Conservation (phyloP, 352 stramenopile species). For the Phytophthora gonapodyides region DNA sequence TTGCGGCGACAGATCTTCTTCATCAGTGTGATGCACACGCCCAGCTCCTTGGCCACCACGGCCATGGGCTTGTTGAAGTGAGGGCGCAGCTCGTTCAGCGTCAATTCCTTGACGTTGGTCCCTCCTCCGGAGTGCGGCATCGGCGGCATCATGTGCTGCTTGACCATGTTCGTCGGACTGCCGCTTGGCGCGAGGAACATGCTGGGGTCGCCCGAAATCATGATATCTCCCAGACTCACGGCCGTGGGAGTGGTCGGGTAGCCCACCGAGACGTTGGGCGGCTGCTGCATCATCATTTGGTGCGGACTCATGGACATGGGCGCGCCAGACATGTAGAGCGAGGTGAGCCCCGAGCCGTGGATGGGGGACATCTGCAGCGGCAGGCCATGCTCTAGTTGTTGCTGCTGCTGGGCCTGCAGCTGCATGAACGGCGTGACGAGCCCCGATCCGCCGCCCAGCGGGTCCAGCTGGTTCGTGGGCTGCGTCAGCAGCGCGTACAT, state of each 20-base stretch:
- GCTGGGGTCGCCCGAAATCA: constrained; percentile 48
- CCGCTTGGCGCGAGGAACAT: constrained; percentile 43
- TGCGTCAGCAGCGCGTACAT: constrained; percentile 57
- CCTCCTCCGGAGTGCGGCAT: constrained; percentile 41
- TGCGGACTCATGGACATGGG: constrained; percentile 38
- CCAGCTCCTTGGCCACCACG: constrained; percentile 79
- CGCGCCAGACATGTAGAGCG: constrained; percentile 41
- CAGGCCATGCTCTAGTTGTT: constrained; percentile 30
- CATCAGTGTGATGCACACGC: constrained; percentile 87
- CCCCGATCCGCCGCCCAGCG: constrained; percentile 31
- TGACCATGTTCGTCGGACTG: constrained; percentile 46
- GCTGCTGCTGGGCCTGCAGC: constrained; percentile 37
- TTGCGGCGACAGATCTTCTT: constrained; percentile 89
- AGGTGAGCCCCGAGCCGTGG: constrained; percentile 29
- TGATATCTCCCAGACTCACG: constrained; percentile 48
- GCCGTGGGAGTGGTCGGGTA: constrained; percentile 34
- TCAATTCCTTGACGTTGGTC: constrained; percentile 79
- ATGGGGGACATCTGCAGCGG: constrained; percentile 35
- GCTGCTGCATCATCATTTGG: constrained; percentile 41
- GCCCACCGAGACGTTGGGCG: constrained; percentile 19
- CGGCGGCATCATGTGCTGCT: constrained; percentile 52
- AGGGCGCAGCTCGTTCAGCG: constrained; percentile 77
- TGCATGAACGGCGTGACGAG: constrained; percentile 46
- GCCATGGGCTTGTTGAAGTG: constrained; percentile 89
- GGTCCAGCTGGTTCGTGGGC: constrained; percentile 32